Evolutionary conservation across 2,329 filamentous ascomycete genomes (phyloP).

Genomic region (Tolypocladium pustulatum): DNA sequence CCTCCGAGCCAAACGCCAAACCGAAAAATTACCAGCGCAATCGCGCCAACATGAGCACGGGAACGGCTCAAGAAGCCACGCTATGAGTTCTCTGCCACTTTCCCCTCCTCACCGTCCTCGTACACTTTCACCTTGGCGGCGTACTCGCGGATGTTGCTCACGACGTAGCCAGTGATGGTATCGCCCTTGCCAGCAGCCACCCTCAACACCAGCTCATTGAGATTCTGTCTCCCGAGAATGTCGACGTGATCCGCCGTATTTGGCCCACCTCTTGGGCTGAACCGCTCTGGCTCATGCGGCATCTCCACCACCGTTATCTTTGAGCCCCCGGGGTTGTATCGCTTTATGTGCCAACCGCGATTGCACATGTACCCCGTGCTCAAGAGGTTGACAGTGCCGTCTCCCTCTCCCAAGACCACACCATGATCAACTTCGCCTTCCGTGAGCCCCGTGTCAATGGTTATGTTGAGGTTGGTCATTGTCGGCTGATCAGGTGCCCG

Average conservation of each 20-base stretch:
- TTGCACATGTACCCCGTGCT: conserved; percentile 95
- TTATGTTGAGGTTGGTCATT: conserved; percentile 60
- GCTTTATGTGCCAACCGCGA: conserved; percentile 84
- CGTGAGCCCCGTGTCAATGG: conserved; percentile 56
- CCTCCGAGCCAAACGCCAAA: neutral
- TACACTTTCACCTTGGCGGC: conserved; percentile 74
- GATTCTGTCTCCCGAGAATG: conserved; percentile 75
- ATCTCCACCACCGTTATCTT: conserved; percentile 86
- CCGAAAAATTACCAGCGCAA: neutral
- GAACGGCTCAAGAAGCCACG: neutral
- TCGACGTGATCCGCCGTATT: conserved; percentile 87
- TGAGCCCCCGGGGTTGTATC: conserved; percentile 80
- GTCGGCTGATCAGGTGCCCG: conserved; percentile 54
- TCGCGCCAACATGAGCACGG: neutral
- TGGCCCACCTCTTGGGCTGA: conserved; percentile 66
- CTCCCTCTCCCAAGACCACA: conserved; percentile 90
- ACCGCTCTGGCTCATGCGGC: conserved; percentile 90
- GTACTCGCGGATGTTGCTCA: conserved; percentile 76
- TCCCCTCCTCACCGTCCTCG: conserved; percentile 41
- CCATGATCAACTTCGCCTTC: conserved; percentile 65
- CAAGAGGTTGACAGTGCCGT: conserved; percentile 90
- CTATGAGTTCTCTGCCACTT: neutral
- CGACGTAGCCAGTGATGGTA: conserved; percentile 63
- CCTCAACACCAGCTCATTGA: conserved; percentile 83
- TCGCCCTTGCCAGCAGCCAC: conserved; percentile 81